phyloP scores from a whole-genome alignment of 2,329 filamentous ascomycete species.

The Periconia sp. region DNA sequence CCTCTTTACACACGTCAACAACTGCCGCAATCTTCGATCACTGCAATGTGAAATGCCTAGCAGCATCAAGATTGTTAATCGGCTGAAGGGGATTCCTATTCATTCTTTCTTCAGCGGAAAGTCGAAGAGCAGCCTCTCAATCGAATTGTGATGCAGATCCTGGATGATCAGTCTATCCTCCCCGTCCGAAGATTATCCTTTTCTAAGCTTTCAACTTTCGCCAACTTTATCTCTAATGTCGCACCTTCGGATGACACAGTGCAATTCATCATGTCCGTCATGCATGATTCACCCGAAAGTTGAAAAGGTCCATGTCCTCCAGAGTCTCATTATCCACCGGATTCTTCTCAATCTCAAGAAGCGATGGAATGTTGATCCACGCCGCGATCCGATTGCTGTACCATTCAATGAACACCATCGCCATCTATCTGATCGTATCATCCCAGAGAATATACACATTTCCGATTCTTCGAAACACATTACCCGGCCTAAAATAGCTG shows the following conservation, averaged over 20 bases:
- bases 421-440: too few species aligned
- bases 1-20: too few species aligned
- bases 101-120: constrained; percentile 54
- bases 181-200: constrained; percentile 27
- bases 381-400: constrained; percentile 59
- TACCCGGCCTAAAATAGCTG: too few species aligned
- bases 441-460: too few species aligned
- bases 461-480: too few species aligned
- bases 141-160: constrained; percentile 37
- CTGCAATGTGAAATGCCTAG: constrained; percentile 46
- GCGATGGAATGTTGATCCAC: constrained; percentile 67
- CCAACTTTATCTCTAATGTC: constrained; percentile 34
- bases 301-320: constrained; percentile 49
- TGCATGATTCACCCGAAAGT: too few species aligned
- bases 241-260: too few species aligned
- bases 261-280: constrained; percentile 8
- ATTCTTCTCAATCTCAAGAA: constrained; percentile 66
- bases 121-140: constrained; percentile 34
- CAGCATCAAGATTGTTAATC: constrained; percentile 54
- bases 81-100: constrained; percentile 53
- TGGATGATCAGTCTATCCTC: constrained; percentile 26
- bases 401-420: constrained; percentile 58
- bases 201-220: constrained; percentile 29
- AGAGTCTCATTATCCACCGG: constrained; percentile 63
- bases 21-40: constrained; percentile 22